Evolutionary conservation across 2,329 filamentous ascomycete genomes (phyloP), one percentile per base, ranked within the genome.

Genomic region (Plenodomus tracheiphilus): DNA sequence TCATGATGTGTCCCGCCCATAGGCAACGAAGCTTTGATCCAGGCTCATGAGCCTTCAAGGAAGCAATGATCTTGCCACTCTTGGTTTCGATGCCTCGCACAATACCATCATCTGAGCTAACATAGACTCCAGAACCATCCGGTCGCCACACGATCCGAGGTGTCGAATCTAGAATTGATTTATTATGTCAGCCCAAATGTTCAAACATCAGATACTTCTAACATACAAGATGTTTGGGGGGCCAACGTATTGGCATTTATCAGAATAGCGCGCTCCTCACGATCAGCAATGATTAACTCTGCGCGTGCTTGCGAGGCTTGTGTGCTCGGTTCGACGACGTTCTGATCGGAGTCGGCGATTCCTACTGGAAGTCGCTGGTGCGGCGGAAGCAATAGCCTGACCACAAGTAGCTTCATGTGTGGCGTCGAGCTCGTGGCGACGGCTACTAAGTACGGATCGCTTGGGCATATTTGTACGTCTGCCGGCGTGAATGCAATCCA

Each of bases 401-500:
- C 79, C 32, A 86, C 75, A 21, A 86, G 75, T 4, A 86, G 68
- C 58, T 85, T 86, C 80, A 86, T 82, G 54, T 84, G 78, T 2
- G 84, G 84, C 1, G 83, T 74, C 1, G 81, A 77, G 2, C 81
- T 84, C 1, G 84, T 85, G 10, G 81, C 83, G 6, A 86, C 75
- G 1, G 84, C 84, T 1, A 85, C 56, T 1, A 86, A 62, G 3
- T 74, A 74, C 1, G 79, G 70, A 56, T 86, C 80, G 2, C 71
- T 75, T 0, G 84, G 84, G 48, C 75, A 81, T 1, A 82, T 62
- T 8, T 81, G 78, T 17, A 87, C 71, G 38, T 79, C 78, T 6
- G 81, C 80, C 0, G 84, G 83, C 0, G 82, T 84, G 62, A 86
- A 86, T 1, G 81, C 77, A 13, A 84, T 70, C 84, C 84, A 86